phyloP scores from a whole-genome alignment of 768 basidiomycete genomes.

The Polyporus arcularius region DNA sequence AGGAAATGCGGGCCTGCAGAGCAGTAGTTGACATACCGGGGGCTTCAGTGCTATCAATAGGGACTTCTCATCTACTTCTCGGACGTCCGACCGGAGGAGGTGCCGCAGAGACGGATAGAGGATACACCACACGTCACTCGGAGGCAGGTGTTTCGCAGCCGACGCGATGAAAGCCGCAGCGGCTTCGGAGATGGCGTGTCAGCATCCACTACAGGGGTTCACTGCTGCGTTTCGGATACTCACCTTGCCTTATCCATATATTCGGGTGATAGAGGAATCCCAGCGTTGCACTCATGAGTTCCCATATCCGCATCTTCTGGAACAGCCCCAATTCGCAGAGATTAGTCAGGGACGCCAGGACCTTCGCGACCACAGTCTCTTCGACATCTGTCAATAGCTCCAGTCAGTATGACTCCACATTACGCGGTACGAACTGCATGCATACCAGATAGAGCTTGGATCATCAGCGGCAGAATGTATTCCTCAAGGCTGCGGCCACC shows the following conservation, averaged over 20 bases:
- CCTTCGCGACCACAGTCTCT: slow-evolving; percentile 90
- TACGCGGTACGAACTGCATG: neutral
- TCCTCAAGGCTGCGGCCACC: slow-evolving; percentile 91
- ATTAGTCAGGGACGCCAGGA: slow-evolving; percentile 83
- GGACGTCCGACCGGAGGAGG: slow-evolving; percentile 82
- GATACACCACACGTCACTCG: slow-evolving; percentile 96
- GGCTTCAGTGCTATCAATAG: slow-evolving; percentile 77
- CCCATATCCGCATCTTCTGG: slow-evolving; percentile 96
- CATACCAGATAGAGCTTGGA: slow-evolving; percentile 89
- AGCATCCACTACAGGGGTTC: neutral
- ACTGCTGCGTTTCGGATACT: neutral
- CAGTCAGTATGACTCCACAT: slow-evolving; percentile 7
- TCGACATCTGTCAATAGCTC: slow-evolving; percentile 70
- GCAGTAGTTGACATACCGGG: slow-evolving; percentile 54
- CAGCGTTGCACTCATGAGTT: slow-evolving; percentile 84
- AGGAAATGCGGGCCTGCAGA: neutral
- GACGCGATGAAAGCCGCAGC: slow-evolving; percentile 88
- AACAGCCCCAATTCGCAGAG: slow-evolving; percentile 89
- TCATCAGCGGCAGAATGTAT: slow-evolving; percentile 95
- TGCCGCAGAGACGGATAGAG: slow-evolving; percentile 89
- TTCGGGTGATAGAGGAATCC: slow-evolving; percentile 96
- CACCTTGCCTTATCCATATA: slow-evolving; percentile 93
- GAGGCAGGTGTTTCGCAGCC: slow-evolving; percentile 77
- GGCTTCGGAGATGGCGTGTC: slow-evolving; percentile 43
- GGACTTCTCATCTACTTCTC: slow-evolving; percentile 68